Conservation (phyloP, 1,139 yeast genomes). For the Kazachstania sp. region DNA sequence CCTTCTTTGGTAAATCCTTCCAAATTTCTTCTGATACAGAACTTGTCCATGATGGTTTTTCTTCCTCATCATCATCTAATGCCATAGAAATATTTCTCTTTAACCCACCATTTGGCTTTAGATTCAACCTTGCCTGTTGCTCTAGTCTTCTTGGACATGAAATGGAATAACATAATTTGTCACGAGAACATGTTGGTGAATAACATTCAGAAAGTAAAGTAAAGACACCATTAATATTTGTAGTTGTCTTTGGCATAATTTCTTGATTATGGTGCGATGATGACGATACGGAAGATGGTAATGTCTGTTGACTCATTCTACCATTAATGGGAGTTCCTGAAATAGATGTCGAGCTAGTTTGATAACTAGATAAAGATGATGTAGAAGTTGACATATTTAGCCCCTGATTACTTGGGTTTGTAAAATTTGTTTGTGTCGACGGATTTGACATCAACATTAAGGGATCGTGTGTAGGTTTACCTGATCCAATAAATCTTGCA, state of each 20-base stretch:
- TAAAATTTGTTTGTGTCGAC: slow-evolving; percentile 3
- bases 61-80: slow-evolving; percentile 68
- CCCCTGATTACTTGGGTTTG: background rate
- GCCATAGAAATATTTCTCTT: slow-evolving; percentile 74
- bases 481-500: slow-evolving; percentile 28
- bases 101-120: slow-evolving; percentile 84
- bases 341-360: slow-evolving; percentile 1
- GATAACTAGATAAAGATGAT: slow-evolving; percentile 19
- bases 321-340: background rate
- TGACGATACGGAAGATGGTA: background rate
- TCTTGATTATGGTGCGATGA: slow-evolving; percentile 8
- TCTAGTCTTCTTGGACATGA: slow-evolving; percentile 97
- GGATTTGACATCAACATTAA: slow-evolving; percentile 15
- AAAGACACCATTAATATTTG: slow-evolving; percentile 76
- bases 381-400: slow-evolving; percentile 17
- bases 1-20: slow-evolving; percentile 72
- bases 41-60: slow-evolving; percentile 88
- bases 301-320: slow-evolving; percentile 2
- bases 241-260: slow-evolving; percentile 11
- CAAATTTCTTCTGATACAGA: slow-evolving; percentile 78
- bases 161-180: slow-evolving; percentile 80
- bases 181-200: slow-evolving; percentile 91
- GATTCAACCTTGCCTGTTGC: slow-evolving; percentile 85
- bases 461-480: slow-evolving; percentile 22
- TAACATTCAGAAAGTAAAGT: slow-evolving; percentile 89